Percentiles rank a stretch among this genome's conserved stretches.
phyloP scores from a whole-genome alignment of 345 rosid genomes.

The Syzygium jambos region DNA sequence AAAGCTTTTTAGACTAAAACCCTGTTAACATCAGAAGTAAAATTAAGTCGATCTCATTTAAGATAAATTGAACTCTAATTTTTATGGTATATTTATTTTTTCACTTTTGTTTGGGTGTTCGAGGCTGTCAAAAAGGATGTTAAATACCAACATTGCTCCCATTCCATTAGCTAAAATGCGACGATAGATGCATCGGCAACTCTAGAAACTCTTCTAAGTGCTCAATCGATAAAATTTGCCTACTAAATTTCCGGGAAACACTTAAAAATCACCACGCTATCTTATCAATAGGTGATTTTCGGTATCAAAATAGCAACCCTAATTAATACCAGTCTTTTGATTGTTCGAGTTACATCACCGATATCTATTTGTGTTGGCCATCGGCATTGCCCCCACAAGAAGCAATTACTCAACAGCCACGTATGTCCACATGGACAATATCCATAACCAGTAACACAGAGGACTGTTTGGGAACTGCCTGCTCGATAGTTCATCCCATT shows the following conservation, averaged over 20 bases:
- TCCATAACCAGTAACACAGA: not conserved
- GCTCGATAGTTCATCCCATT: not conserved
- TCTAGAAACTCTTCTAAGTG: not conserved
- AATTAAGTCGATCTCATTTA: not conserved
- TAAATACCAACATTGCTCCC: not conserved
- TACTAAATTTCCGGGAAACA: not conserved
- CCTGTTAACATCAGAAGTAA: not conserved
- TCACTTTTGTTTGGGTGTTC: not conserved
- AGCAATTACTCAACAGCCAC: not conserved
- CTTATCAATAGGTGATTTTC: not conserved
- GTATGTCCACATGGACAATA: not conserved
- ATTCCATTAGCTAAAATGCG: not conserved
- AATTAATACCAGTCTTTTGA: not conserved
- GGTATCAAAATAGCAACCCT: not conserved
- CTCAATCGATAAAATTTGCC: not conserved
- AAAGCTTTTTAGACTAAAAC: not conserved
- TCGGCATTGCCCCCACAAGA: not conserved
- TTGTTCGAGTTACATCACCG: not conserved
- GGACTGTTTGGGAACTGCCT: not conserved
- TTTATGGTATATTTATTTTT: not conserved
- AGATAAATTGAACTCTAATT: not conserved
- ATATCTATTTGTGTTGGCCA: not conserved
- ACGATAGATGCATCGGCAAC: not conserved
- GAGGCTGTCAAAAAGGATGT: not conserved
- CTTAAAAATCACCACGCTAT: not conserved